Base-by-base conservation (phyloP, 1,284 basidiomycete species). In the Coniferiporia weirii region DNA sequence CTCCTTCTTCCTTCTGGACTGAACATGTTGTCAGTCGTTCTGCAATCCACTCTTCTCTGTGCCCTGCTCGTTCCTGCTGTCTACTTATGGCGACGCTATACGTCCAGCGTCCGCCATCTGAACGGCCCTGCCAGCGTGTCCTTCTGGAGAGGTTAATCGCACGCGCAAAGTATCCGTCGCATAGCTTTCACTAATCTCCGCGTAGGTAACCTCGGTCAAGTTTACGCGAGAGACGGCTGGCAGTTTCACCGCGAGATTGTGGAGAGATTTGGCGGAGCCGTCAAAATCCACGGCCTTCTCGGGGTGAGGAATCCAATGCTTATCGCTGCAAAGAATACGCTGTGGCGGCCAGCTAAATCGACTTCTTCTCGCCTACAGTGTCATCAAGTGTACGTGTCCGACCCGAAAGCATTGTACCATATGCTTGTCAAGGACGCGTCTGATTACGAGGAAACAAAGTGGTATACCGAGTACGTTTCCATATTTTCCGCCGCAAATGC, bases 341-440 rank as follows among this genome's bases (percentile, higher is more conserved):
- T 52, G 44, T 32, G 43, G 15, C 48, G 22, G 36, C 10, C 27
- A 19, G 12, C 52, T 22, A 54, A 43, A 4, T 44, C 19, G 40
- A 52, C 15, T 46, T 27, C 22, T 47, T 50, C 15, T 45, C 34
- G 44, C 17, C 15, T 9, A 4, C 27, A 63, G 62, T 53, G 48
- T 34, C 62, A 61, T 52, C 59, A 61, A 36, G 55, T 61, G 17
- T 63, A 61, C 47, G 59, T 63, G 6, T 61, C 59, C 38, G 62
- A 63, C 43, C 62, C 62, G 47, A 58, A 57, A 19, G 62, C 62
- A 1, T 20, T 63, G 59, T 58, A 63, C 46, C 48, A 61, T 32
- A 52, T 63, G 47, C 52, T 61, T 19, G 62, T 63, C n/a, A 63
- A 63, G 56, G 62, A 63, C 32, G 52, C 54, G 9, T 50, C 57